phyloP scores from a whole-genome alignment of 2,329 filamentous ascomycete genomes.

The Periconia macrospinosa region DNA sequence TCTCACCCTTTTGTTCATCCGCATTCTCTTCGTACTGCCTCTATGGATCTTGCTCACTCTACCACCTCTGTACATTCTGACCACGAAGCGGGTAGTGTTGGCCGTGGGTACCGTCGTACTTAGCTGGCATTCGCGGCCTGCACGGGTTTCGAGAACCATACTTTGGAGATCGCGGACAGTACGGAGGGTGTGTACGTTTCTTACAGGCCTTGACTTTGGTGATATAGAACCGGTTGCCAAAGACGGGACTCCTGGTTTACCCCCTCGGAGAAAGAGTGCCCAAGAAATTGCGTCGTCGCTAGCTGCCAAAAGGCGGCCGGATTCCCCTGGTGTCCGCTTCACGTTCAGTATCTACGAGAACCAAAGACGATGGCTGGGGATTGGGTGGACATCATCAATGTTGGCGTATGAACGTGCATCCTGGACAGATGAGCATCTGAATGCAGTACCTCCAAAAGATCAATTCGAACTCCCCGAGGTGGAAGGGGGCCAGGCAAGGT shows the following conservation, averaged over 20 bases:
- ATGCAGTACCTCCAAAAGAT: conserved; percentile 74
- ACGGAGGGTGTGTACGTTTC: conserved; percentile 66
- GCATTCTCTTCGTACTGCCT: conserved; percentile 84
- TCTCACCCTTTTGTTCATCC: conserved; percentile 83
- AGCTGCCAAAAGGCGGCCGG: conserved; percentile 44
- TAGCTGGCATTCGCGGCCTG: conserved; percentile 89
- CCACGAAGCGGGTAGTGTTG: conserved; percentile 81
- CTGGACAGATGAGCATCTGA: conserved; percentile 97
- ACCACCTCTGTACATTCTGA: conserved; percentile 81
- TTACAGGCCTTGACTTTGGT: conserved; percentile 80
- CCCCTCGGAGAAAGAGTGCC: conserved; percentile 49
- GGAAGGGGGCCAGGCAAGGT: conserved; percentile 63
- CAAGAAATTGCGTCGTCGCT: conserved; percentile 52
- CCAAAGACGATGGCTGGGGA: conserved; percentile 88
- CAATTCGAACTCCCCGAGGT: conserved; percentile 70
- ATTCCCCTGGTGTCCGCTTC: conserved; percentile 82
- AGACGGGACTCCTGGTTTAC: conserved; percentile 39
- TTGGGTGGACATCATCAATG: conserved; percentile 91
- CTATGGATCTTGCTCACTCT: conserved; percentile 84
- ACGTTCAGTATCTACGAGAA: conserved; percentile 98
- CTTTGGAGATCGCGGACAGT: conserved; percentile 85
- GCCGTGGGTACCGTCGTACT: conserved; percentile 82
- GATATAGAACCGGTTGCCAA: conserved; percentile 35
- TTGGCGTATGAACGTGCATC: conserved; percentile 86
- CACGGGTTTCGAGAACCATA: conserved; percentile 80